A percentile compares a stretch with the other conserved stretches of the same genome.
Evolutionary conservation across 2,329 filamentous ascomycete species (phyloP).

Genomic region (Colletotrichum sidae): DNA sequence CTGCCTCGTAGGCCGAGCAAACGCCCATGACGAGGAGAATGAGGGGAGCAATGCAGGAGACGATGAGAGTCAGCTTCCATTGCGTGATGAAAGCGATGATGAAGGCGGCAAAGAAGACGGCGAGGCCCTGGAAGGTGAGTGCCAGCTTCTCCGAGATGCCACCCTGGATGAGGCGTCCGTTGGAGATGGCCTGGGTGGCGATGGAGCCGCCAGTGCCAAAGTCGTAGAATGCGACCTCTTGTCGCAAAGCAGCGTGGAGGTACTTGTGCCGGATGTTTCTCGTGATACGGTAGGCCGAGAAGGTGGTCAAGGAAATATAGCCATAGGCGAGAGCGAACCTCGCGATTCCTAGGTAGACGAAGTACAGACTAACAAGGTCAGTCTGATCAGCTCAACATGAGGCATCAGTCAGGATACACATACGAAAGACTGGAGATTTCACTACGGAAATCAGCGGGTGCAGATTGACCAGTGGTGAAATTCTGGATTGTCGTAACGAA

Average conservation of each 20-base stretch:
- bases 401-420: slow-evolving; percentile 1
- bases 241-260: slow-evolving; percentile 60
- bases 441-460: slow-evolving; percentile 43
- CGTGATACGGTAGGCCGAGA: slow-evolving; percentile 63
- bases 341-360: slow-evolving; percentile 68
- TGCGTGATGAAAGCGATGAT: slow-evolving; percentile 53
- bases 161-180: slow-evolving; percentile 54
- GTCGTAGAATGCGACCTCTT: slow-evolving; percentile 64
- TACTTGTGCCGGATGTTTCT: slow-evolving; percentile 61
- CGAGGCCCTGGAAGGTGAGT: slow-evolving; percentile 51
- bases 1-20: slow-evolving; percentile 43
- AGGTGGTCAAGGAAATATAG: slow-evolving; percentile 57
- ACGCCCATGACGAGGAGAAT: slow-evolving; percentile 47
- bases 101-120: slow-evolving; percentile 53
- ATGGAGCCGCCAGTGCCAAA: slow-evolving; percentile 54
- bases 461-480: slow-evolving; percentile 44
- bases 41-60: slow-evolving; percentile 46
- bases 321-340: slow-evolving; percentile 63
- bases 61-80: slow-evolving; percentile 58
- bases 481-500: slow-evolving; percentile 51
- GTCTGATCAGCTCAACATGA: not conserved
- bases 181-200: slow-evolving; percentile 56
- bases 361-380: slow-evolving; percentile 57
- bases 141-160: slow-evolving; percentile 56
- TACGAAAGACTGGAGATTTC: slow-evolving; percentile 48